phyloP scores from a whole-genome alignment of 2,329 filamentous ascomycete species.

The Zymoseptoria passerinii region DNA sequence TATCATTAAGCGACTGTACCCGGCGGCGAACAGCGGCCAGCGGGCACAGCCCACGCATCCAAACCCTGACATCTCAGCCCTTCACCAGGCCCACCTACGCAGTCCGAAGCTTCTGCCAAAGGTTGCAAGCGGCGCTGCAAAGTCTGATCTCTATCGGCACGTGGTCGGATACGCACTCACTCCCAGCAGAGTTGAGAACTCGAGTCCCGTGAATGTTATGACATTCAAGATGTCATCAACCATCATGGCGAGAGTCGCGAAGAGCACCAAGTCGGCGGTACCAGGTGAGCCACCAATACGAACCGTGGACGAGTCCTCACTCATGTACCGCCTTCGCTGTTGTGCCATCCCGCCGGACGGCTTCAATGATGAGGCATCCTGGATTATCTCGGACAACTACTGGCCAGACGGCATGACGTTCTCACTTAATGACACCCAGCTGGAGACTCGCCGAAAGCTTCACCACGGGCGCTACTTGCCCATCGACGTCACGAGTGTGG shows the following conservation, averaged over 20 bases:
- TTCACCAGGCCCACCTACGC: conserved; percentile 52
- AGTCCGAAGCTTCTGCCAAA: conserved; percentile 39
- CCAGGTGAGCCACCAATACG: conserved; percentile 26
- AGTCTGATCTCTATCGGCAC: conserved; percentile 46
- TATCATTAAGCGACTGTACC: neutral
- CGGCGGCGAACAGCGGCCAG: conserved; percentile 11
- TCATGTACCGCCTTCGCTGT: conserved; percentile 62
- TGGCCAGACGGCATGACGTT: conserved; percentile 69
- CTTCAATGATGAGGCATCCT: conserved; percentile 42
- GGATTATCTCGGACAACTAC: conserved; percentile 54
- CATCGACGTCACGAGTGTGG: conserved; percentile 58
- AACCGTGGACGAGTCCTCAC: conserved; percentile 43
- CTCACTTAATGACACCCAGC: conserved; percentile 50
- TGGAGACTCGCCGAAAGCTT: conserved; percentile 56
- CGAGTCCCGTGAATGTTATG: conserved; percentile 36
- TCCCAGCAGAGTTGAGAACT: conserved; percentile 34
- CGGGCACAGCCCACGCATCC: conserved; percentile 34
- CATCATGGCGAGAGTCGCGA: conserved; percentile 32
- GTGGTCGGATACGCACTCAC: conserved; percentile 44
- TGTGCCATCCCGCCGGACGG: conserved; percentile 36
- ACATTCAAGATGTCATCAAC: conserved; percentile 40
- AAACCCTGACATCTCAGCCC: conserved; percentile 39
- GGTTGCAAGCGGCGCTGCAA: neutral
- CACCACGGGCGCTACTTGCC: conserved; percentile 71
- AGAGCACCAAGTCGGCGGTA: conserved; percentile 19